Percentiles rank a stretch among this genome's conserved stretches.
phyloP scores from a whole-genome alignment of 345 rosid species.

The Stellera chamaejasme region DNA sequence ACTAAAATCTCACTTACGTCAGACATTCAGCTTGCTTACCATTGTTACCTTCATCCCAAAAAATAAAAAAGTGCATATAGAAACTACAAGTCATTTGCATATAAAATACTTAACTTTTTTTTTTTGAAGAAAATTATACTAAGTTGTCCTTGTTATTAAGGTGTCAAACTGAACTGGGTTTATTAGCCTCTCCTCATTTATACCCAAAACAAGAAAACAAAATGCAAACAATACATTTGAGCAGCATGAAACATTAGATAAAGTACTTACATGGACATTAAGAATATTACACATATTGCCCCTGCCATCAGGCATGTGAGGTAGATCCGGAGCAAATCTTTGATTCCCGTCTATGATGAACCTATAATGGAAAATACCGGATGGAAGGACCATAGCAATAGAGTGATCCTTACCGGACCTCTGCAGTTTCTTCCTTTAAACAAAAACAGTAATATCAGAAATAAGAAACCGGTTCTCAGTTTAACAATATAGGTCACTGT shows the following conservation, averaged over 20 bases:
- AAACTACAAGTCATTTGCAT: too few species aligned
- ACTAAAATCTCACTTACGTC: too few species aligned
- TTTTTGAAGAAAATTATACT: too few species aligned
- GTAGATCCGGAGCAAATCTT: constrained; percentile 80
- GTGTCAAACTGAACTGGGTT: too few species aligned
- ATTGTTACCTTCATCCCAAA: too few species aligned
- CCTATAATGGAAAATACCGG: constrained; percentile 81
- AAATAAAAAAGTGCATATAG: too few species aligned
- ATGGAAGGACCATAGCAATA: constrained; percentile 64
- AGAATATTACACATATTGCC: constrained; percentile 72
- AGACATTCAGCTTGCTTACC: too few species aligned
- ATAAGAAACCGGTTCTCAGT: neutral
- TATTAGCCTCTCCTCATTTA: too few species aligned
- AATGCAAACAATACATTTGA: constrained; percentile 1
- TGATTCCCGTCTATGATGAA: constrained; percentile 79
- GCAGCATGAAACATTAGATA: neutral
- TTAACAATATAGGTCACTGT: neutral
- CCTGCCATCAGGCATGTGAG: constrained; percentile 56
- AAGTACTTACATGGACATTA: constrained; percentile 65
- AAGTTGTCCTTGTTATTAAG: too few species aligned
- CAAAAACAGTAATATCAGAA: constrained; percentile 10
- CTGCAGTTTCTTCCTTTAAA: constrained; percentile 62
- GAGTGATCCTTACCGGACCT: constrained; percentile 82
- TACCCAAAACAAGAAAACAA: neutral
- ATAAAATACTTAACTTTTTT: too few species aligned